Base-by-base conservation (phyloP, 352 stramenopile species). In the Phytophthora crassamura region DNA sequence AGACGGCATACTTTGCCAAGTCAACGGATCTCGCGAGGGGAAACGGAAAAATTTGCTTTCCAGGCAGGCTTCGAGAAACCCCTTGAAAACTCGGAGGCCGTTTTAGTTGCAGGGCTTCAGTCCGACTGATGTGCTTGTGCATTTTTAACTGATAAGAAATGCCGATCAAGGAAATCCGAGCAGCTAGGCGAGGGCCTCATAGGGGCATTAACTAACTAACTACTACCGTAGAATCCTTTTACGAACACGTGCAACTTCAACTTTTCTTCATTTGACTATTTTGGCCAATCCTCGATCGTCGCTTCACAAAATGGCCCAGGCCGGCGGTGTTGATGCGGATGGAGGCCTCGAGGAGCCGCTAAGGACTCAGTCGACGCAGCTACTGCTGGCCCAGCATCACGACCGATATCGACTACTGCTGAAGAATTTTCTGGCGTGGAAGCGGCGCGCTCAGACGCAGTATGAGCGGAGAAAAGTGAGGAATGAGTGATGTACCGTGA, bases 391-490 rank as follows among this genome's bases (percentile, higher is more conserved):
- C 12, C 16, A 25, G n/a, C 74, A 79, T 7, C 64, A 81, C 45
- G 65, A 65, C 12, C 74, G 70, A 30, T 75, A 72, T 41, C 25
- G 42, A n/a, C 51, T 63, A 20, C 63, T 82, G 15, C 20, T 70
- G 40, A 39, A 56, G 7, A 15, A 40, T 11, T 82, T 86, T 11
- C 15, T 59, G 7, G 43, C 51, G 25, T 84, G 77, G 77, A 70
- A 75, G 59, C 41, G 36, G 7, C 57, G 57, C 10, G 59, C 58
- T 38, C 33, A 55, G 32, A 59, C 36, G 39, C 57, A 68, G 22
- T 42, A 55, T 33, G 56, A 38, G 36, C 69, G 74, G 10, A 74
- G 66, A 43, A 67, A 81, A 66, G 77, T 85, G 28, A 38, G 46
- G 12, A 11, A 18, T 41, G 28, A 30, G 20, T 30, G 25, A 6